phyloP scores from a whole-genome alignment of 2,329 filamentous ascomycete genomes.

The Pseudocercospora vitis region DNA sequence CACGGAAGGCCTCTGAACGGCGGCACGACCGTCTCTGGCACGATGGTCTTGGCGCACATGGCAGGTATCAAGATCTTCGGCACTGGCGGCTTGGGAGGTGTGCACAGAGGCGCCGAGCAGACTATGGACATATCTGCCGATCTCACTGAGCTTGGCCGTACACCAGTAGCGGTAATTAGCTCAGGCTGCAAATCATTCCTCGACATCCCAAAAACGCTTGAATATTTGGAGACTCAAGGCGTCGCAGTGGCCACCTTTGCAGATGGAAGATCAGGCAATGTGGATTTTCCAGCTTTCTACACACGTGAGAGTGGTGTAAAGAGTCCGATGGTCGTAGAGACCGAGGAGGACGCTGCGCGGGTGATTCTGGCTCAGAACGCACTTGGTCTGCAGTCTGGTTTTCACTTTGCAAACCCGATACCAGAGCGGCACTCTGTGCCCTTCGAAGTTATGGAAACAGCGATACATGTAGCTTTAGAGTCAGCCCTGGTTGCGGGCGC shows the following conservation, averaged over 20 bases:
- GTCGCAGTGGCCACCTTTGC: slow-evolving; percentile 87
- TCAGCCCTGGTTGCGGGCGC: slow-evolving; percentile 66
- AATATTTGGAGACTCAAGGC: slow-evolving; percentile 72
- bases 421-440: slow-evolving; percentile 69
- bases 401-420: slow-evolving; percentile 88
- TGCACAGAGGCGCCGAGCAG: slow-evolving; percentile 82
- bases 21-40: slow-evolving; percentile 90
- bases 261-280: slow-evolving; percentile 67
- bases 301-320: slow-evolving; percentile 79
- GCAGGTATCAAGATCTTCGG: slow-evolving; percentile 92
- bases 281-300: slow-evolving; percentile 94
- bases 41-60: slow-evolving; percentile 82
- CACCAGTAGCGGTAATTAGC: slow-evolving; percentile 81
- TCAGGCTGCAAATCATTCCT: slow-evolving; percentile 96
- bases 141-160: slow-evolving; percentile 87
- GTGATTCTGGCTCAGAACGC: slow-evolving; percentile 78
- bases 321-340: slow-evolving; percentile 72
- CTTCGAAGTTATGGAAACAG: slow-evolving; percentile 66
- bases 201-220: slow-evolving; percentile 84
- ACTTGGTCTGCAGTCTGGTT: slow-evolving; percentile 71
- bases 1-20: slow-evolving; percentile 71
- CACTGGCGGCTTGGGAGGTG: slow-evolving; percentile 90
- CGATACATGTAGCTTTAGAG: slow-evolving; percentile 66
- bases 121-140: slow-evolving; percentile 95
- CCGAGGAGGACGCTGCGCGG: slow-evolving; percentile 81